Conservation (phyloP, 768 basidiomycete genomes). For the Mycena haematopus region DNA sequence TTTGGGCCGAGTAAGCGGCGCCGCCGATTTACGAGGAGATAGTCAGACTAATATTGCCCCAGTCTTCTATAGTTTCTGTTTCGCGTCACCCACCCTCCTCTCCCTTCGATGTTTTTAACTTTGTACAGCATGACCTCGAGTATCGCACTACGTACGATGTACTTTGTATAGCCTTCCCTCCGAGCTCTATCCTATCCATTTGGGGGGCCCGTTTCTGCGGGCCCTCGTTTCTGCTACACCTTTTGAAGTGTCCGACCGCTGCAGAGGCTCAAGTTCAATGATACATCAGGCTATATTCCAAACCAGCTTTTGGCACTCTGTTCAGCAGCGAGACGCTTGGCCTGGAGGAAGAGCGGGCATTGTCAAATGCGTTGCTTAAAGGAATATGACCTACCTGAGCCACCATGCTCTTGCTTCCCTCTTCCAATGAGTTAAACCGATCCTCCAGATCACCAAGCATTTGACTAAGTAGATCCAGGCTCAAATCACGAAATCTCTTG, state of each 20-base stretch:
- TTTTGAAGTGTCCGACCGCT: too few relatives aligned
- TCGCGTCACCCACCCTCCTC: too few relatives aligned
- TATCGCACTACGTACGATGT: too few relatives aligned
- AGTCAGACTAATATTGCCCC: not conserved
- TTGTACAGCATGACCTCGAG: too few relatives aligned
- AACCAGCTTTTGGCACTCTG: conserved; percentile 74
- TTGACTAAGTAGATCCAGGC: conserved; percentile 48
- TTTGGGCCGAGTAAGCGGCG: not conserved
- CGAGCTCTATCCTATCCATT: too few relatives aligned
- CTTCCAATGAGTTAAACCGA: conserved; percentile 66
- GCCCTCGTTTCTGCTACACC: too few relatives aligned
- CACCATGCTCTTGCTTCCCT: conserved; percentile 71
- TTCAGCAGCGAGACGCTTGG: conserved; percentile 66
- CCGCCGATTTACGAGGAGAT: not conserved
- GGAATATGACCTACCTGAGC: conserved; percentile 53
- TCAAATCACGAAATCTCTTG: not conserved
- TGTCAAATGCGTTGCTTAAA: not conserved
- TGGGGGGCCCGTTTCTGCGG: too few relatives aligned
- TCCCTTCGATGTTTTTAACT: too few relatives aligned
- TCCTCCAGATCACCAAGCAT: conserved; percentile 66
- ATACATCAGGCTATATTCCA: conserved; percentile 58
- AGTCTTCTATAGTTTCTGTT: too few relatives aligned
- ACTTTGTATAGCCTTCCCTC: too few relatives aligned
- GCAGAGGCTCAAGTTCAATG: too few relatives aligned
- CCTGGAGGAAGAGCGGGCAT: too few relatives aligned